These are phyloP conservation scores for Paralagenidium karlingii DNA, from an alignment of 352 stramenopile genomes.

Conservation along the genomic window DNA sequence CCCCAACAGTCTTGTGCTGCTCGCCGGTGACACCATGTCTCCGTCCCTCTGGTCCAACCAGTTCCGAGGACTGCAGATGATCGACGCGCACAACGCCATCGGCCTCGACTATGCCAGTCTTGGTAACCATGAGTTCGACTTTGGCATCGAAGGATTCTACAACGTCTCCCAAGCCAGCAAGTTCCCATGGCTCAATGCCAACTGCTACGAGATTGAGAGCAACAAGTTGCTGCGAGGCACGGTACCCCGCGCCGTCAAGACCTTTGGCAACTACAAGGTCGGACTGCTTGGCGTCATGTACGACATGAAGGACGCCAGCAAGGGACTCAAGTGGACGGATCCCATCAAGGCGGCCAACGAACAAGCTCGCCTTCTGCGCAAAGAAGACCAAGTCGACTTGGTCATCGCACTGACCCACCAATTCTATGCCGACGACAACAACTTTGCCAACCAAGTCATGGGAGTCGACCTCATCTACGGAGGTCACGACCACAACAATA, in stretches of 20 bases:
- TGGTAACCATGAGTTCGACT: constrained; percentile 72
- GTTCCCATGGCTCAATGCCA: constrained; percentile 67
- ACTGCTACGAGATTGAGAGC: constrained; percentile 43
- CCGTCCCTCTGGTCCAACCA: constrained; percentile 71
- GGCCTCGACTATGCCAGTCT: constrained; percentile 60
- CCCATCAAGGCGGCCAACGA: constrained; percentile 35
- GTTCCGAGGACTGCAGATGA: constrained; percentile 72
- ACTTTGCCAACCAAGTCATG: constrained; percentile 44
- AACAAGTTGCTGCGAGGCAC: constrained; percentile 36
- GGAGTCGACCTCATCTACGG: constrained; percentile 60
- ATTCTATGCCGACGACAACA: constrained; percentile 50
- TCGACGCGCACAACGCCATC: constrained; percentile 60
- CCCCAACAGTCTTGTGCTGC: constrained; percentile 61
- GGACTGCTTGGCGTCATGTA: constrained; percentile 71
- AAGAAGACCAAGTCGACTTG: constrained; percentile 36
- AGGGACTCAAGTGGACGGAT: constrained; percentile 52
- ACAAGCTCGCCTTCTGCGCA: constrained; percentile 26
- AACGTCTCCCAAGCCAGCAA: constrained; percentile 44
- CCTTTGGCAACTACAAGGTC: constrained; percentile 35
- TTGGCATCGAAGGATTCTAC: constrained; percentile 56
- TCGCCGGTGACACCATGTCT: constrained; percentile 66
- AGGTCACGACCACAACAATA: constrained; percentile 60
- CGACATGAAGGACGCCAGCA: constrained; percentile 51
- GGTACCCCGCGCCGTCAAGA: constrained; percentile 27
- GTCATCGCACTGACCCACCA: constrained; percentile 69